A percentile compares a stretch with the other conserved stretches of the same genome.
These are phyloP conservation scores for Cubamyces lactineus DNA, from an alignment of 768 basidiomycete species.

Conservation along the genomic window DNA sequence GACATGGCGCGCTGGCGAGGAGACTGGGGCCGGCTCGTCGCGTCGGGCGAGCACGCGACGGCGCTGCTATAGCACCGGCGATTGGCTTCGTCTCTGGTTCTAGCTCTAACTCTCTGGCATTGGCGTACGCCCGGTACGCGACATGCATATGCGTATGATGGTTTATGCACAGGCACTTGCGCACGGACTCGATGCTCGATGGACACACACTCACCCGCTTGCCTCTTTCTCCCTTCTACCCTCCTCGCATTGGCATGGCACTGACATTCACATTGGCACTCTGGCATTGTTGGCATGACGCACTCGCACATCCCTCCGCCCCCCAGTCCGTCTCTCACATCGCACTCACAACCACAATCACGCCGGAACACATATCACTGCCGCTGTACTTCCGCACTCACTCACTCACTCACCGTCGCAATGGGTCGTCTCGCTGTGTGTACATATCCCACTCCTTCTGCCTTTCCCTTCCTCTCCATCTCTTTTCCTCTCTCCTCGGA, in stretches of 20 bases:
- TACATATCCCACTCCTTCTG: slow-evolving; percentile 15
- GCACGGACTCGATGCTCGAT: slow-evolving; percentile 12
- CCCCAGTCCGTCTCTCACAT: background rate
- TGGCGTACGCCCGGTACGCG: no score
- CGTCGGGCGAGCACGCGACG: slow-evolving; percentile 58
- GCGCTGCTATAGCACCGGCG: slow-evolving; percentile 54
- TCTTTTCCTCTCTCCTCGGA: slow-evolving; percentile 9
- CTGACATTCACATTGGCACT: background rate
- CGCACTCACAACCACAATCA: background rate
- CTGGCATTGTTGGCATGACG: background rate
- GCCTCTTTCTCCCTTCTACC: background rate
- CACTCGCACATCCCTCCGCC: no score
- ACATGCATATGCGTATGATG: background rate
- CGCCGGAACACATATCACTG: slow-evolving; percentile 10
- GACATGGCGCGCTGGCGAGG: slow-evolving; percentile 77
- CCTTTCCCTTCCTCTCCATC: background rate
- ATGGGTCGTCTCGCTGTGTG: slow-evolving; percentile 21
- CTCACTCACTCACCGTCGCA: background rate
- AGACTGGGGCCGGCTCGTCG: slow-evolving; percentile 78
- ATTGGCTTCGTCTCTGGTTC: no score
- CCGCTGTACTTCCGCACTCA: slow-evolving; percentile 14
- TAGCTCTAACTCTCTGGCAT: no score
- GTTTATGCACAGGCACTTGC: background rate
- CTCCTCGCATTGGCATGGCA: slow-evolving; percentile 12
- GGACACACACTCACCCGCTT: slow-evolving; percentile 5